Base-by-base conservation (phyloP, 1,284 basidiomycete genomes). In the Mycosarcoma maydis region DNA sequence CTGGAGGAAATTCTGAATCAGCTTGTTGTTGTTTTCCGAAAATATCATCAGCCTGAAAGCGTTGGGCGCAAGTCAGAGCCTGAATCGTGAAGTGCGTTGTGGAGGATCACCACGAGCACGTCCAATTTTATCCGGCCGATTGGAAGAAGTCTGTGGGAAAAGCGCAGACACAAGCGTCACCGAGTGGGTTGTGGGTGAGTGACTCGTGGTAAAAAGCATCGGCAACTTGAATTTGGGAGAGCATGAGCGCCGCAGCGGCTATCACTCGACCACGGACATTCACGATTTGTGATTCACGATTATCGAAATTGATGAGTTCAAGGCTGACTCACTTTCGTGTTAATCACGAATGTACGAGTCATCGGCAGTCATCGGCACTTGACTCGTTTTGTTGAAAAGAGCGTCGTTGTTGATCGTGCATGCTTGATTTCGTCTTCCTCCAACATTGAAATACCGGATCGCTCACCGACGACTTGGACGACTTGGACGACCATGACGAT, bases 401-500 rank as follows among this genome's bases (percentile, higher is more conserved):
- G n/a, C n/a, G n/a, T n/a, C n/a, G n/a, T n/a, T n/a, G n/a, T n/a
- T n/a, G n/a, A n/a, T n/a, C n/a, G n/a, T n/a, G n/a, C n/a, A n/a
- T n/a, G n/a, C n/a, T n/a, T n/a, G n/a, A n/a, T n/a, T n/a, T n/a
- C n/a, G n/a, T n/a, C n/a, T n/a, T n/a, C n/a, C n/a, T n/a, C n/a
- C n/a, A n/a, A n/a, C n/a, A n/a, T n/a, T n/a, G n/a, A n/a, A n/a
- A n/a, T n/a, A 34, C 33, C 13, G 11, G 6, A 8, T 22, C 32
- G 41, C 20, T 19, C 36, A 6, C 24, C 26, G 11, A 27, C 40
- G 11, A 13, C 36, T 23, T 45, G 30, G 7, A 7, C 6, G 36
- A 20, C 36, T 7, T 37, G 17, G 36, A 19, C n/a, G 19, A 44
- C 10, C 13, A 72, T 72, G 69, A 46, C 69, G 8, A 72, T 72